Conservation (phyloP, 2,329 filamentous ascomycete genomes). For the Ambrosiella beaveri region DNA sequence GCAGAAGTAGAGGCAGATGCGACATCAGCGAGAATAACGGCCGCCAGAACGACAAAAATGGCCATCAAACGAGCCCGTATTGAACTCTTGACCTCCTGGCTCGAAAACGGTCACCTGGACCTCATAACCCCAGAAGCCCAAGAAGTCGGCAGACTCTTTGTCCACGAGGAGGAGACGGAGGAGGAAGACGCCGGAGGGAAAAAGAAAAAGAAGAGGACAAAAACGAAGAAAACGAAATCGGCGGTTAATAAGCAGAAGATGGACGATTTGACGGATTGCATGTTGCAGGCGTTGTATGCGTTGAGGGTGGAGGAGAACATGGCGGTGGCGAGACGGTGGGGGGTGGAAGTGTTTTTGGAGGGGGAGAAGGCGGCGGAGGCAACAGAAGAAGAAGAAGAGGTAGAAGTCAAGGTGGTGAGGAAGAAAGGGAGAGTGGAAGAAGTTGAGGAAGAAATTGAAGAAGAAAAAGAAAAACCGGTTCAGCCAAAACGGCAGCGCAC, state of each 20-base stretch:
- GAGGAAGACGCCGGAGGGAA: background rate
- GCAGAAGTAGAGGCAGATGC: background rate
- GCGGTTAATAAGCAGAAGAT: conserved; percentile 1
- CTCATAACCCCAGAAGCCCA: background rate
- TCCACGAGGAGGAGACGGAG: too few species aligned
- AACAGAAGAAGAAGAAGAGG: background rate
- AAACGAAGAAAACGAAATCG: background rate
- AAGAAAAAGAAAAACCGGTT: background rate
- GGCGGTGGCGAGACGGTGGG: background rate
- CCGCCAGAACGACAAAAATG: background rate
- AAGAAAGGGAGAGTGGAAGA: background rate
- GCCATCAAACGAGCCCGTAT: conserved; percentile 7
- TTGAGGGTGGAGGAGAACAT: conserved; percentile 8
- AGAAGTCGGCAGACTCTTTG: background rate
- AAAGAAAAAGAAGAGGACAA: background rate
- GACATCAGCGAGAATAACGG: background rate
- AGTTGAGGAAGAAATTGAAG: background rate
- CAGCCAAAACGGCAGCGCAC: too few species aligned
- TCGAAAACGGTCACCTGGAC: background rate
- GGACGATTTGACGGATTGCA: conserved; percentile 8
- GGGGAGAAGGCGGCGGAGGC: background rate
- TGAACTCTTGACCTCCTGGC: conserved; percentile 4
- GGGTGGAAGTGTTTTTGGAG: background rate
- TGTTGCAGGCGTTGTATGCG: conserved; percentile 6
- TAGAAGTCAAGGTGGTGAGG: background rate